phyloP scores from a whole-genome alignment of 768 basidiomycete species.

The Clitopilus hobsonii region DNA sequence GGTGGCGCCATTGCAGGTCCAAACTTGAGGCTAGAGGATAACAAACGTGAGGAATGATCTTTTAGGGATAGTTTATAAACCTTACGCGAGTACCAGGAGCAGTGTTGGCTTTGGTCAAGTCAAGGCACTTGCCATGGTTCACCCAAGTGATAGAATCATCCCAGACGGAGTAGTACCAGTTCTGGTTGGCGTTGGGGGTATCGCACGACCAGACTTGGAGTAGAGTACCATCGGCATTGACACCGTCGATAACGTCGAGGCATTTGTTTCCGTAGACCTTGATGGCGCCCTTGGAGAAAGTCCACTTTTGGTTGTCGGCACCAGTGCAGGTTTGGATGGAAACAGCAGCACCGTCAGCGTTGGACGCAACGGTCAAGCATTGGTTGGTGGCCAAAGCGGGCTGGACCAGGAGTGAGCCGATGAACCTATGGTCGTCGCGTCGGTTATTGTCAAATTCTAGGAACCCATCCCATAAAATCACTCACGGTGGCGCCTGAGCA shows the following conservation, averaged over 20 bases:
- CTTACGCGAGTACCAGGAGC: constrained; percentile 38
- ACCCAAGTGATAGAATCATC: constrained; percentile 42
- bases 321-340: constrained; percentile 44
- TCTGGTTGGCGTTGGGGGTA: constrained; percentile 36
- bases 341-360: constrained; percentile 43
- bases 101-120: constrained; percentile 36
- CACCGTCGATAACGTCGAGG: constrained; percentile 40
- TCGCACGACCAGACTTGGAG: constrained; percentile 50
- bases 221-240: constrained; percentile 36
- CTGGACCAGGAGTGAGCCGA: constrained; percentile 38
- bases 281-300: constrained; percentile 36
- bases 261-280: constrained; percentile 44
- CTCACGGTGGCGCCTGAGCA: constrained; percentile 1
- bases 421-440: constrained; percentile 24
- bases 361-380: constrained; percentile 47
- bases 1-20: constrained; percentile 28
- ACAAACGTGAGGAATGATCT: not conserved
- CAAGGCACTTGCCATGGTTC: constrained; percentile 45
- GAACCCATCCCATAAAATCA: constrained; percentile 13
- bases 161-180: constrained; percentile 38
- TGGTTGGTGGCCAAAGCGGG: constrained; percentile 35
- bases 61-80: not conserved
- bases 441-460: not conserved
- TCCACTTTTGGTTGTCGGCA: constrained; percentile 42
- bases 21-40: constrained; percentile 39